Base-by-base conservation (phyloP, 495 filamentous ascomycete species). In the Lepidopterella palustris region DNA sequence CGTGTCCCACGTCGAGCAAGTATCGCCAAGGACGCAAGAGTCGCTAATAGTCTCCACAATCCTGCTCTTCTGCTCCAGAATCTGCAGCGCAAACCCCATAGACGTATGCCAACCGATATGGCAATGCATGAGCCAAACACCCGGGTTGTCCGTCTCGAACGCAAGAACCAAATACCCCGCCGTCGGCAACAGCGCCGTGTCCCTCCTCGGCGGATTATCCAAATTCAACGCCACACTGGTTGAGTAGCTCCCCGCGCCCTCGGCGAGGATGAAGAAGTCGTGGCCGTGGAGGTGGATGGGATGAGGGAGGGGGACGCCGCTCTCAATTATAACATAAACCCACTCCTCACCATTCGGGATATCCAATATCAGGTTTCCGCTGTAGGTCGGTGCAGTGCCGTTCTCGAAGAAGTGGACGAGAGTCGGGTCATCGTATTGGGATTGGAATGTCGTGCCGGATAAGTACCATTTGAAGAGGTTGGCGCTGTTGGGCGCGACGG, bases 1-100 rank as follows among this genome's bases (percentile, higher is more conserved):
- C 5, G 8, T 15, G 9, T 50, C 25, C 47, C 47, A 50, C 0
- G 47, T 24, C 15, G 21, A 24, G 20, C 47, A 50, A 9, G 47
- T 50, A 6, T 27, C 24, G 5, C 15, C 13, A 25, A 50, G 47
- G 2, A 25, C 47, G 24, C 47, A 50, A 18, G 47, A 50, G 20
- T 50, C 47, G 20, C 20, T 25, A 15, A 50, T 25, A 2, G 58
- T 55, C 2, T 50, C 47, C 23, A 18, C 28, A 35, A 74, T 72
- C 28, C 53, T 54, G 20, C 55, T 51, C 59, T 64, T 57, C 21
- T 45, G 50, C 59, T 75, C 71, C 27, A 73, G 47, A 57, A 73
- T 63, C 65, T 75, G 71, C 55, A 75, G 64, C 27, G 72, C 66
- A 55, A 72, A 70, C 18, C 69, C 71, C 72, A 73, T 70, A 28